phyloP scores from a whole-genome alignment of 2,329 filamentous ascomycete genomes.

The Fusarium decemcellulare region DNA sequence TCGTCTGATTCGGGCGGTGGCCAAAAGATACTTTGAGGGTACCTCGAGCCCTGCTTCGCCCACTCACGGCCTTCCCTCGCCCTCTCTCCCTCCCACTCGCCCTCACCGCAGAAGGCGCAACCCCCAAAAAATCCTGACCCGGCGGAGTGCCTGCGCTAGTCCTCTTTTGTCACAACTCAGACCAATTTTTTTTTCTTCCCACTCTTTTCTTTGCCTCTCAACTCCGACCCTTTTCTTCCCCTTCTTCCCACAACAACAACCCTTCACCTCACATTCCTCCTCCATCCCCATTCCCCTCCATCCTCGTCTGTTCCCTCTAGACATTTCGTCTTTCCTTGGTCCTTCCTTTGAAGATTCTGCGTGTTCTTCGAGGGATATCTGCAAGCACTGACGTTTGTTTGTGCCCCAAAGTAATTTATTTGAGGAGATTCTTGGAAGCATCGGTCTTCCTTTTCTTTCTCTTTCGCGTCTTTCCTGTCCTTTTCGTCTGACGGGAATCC shows the following conservation, averaged over 20 bases:
- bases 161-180: slow-evolving; percentile 49
- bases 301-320: slow-evolving; percentile 49
- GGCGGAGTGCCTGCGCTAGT: slow-evolving; percentile 46
- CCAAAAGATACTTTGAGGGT: slow-evolving; percentile 43
- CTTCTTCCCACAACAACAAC: slow-evolving; percentile 44
- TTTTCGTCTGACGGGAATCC: slow-evolving; percentile 48
- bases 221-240: slow-evolving; percentile 21
- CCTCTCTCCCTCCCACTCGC: slow-evolving; percentile 43
- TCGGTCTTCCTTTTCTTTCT: slow-evolving; percentile 53
- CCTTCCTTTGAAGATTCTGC: slow-evolving; percentile 63
- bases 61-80: slow-evolving; percentile 48
- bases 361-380: slow-evolving; percentile 58
- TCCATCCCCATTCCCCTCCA: slow-evolving; percentile 45
- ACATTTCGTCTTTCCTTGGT: slow-evolving; percentile 58
- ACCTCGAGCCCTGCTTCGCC: slow-evolving; percentile 34
- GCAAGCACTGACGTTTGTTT: slow-evolving; percentile 50
- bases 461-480: slow-evolving; percentile 49
- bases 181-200: slow-evolving; percentile 56
- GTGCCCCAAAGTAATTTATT: slow-evolving; percentile 51
- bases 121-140: slow-evolving; percentile 47
- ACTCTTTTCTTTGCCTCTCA: slow-evolving; percentile 52
- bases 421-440: slow-evolving; percentile 52
- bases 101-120: slow-evolving; percentile 47
- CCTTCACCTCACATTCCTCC: slow-evolving; percentile 49
- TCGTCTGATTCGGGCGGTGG: slow-evolving; percentile 38